phyloP scores from a whole-genome alignment of 257 asterid species.

The Solanum clarkiae region DNA sequence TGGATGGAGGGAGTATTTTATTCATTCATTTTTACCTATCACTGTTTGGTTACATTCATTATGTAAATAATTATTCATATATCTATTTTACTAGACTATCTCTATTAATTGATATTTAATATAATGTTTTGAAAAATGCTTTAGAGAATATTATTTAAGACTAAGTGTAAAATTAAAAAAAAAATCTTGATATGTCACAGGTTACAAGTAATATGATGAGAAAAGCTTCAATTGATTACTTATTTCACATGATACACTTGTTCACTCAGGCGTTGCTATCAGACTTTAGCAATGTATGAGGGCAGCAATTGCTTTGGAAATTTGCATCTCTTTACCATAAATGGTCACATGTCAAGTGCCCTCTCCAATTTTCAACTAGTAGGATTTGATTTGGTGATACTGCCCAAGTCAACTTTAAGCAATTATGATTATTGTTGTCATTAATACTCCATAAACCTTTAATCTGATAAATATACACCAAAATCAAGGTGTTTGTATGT shows the following conservation, averaged over 20 bases:
- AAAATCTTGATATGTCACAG: too few relatives aligned
- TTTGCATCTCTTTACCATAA: conserved; percentile 31
- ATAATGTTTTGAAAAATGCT: too few relatives aligned
- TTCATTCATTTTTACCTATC: too few relatives aligned
- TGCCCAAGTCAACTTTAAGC: background rate
- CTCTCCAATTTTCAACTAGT: background rate
- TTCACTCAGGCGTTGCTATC: background rate
- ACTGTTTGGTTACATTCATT: too few relatives aligned
- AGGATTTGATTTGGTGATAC: background rate
- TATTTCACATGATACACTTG: background rate
- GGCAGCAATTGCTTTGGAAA: conserved; percentile 24
- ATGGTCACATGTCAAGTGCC: conserved; percentile 43
- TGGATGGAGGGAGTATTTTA: too few relatives aligned
- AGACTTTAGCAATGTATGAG: conserved; percentile 18
- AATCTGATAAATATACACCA: background rate
- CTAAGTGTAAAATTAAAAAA: too few relatives aligned
- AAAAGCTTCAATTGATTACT: background rate
- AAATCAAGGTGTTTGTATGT: background rate
- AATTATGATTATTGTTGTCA: background rate
- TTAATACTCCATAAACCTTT: background rate
- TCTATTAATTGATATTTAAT: too few relatives aligned
- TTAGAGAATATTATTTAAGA: too few relatives aligned
- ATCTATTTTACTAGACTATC: too few relatives aligned
- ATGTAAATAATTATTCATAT: too few relatives aligned
- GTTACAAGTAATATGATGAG: background rate